Percentiles rank a stretch among this genome's conserved stretches.
Conservation (phyloP, 2,329 filamentous ascomycete species). For the Blastomyces emzantsi region DNA sequence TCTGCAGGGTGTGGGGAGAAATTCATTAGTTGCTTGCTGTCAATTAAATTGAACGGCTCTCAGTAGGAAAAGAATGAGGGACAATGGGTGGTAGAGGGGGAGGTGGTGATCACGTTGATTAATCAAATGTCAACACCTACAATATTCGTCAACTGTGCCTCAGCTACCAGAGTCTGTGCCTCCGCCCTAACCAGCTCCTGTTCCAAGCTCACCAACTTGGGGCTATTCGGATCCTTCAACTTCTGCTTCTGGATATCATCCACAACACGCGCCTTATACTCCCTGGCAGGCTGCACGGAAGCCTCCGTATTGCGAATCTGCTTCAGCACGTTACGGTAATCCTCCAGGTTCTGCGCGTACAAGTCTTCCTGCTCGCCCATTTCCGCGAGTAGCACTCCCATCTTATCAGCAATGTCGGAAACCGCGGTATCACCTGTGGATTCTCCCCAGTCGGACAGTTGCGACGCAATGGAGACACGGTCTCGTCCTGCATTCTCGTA, state of each 20-base stretch:
- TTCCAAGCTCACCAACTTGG: constrained; percentile 74
- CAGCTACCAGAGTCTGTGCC: constrained; percentile 90
- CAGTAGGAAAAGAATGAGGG: neutral
- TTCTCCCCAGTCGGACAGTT: constrained; percentile 96
- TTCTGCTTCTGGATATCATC: constrained; percentile 91
- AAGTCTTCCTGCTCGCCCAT: constrained; percentile 87
- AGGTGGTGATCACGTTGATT: neutral
- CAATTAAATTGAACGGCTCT: neutral
- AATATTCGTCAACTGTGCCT: constrained; percentile 92
- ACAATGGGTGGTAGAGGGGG: neutral
- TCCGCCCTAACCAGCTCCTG: constrained; percentile 95
- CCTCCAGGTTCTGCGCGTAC: constrained; percentile 80
- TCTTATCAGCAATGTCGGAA: constrained; percentile 87
- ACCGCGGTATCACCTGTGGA: constrained; percentile 78
- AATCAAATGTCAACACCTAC: constrained; percentile 46
- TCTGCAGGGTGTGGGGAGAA: constrained; percentile 45
- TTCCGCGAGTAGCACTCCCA: constrained; percentile 85
- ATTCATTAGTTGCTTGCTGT: neutral
- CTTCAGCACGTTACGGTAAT: constrained; percentile 74
- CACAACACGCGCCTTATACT: constrained; percentile 75
- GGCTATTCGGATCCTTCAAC: constrained; percentile 79
- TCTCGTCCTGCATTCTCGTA: constrained; percentile 81
- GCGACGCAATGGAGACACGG: constrained; percentile 72
- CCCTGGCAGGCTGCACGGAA: constrained; percentile 85
- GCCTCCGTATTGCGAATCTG: constrained; percentile 90